Conservation (phyloP, 805 yeast species). For the Suhomyces sp. region DNA sequence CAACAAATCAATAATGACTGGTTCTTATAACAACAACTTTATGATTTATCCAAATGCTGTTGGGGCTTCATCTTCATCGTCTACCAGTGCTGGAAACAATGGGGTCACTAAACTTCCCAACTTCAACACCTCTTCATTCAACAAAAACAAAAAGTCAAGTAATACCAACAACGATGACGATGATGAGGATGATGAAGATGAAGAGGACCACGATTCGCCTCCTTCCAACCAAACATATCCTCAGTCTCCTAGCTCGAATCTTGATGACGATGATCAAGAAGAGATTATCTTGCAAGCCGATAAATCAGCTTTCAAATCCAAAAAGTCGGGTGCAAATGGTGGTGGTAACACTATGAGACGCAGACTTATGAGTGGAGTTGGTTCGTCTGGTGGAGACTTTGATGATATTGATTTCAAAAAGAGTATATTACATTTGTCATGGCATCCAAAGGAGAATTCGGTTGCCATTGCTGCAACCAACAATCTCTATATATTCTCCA, state of each 20-base stretch:
- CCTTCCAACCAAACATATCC: conserved; percentile 23
- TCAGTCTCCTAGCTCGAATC: conserved; percentile 31
- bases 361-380: conserved; percentile 49
- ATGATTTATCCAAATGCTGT: conserved; percentile 91
- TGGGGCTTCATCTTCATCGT: conserved; percentile 14
- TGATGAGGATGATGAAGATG: conserved; percentile 26
- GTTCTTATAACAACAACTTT: conserved; percentile 94
- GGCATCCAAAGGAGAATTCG: conserved; percentile 97
- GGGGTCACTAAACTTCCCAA: conserved; percentile 9
- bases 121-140: conserved; percentile 13
- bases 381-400: conserved; percentile 55
- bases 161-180: conserved; percentile 39
- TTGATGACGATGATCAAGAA: conserved; percentile 39
- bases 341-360: conserved; percentile 39
- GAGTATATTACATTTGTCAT: conserved; percentile 89
- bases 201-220: conserved; percentile 27
- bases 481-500: conserved; percentile 81
- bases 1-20: conserved; percentile 89
- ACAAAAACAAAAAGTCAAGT: conserved; percentile 9
- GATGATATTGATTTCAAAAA: conserved; percentile 90
- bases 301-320: conserved; percentile 88
- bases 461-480: conserved; percentile 99
- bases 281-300: conserved; percentile 93
- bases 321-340: conserved; percentile 46
- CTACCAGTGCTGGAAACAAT: background rate